A percentile compares a stretch with the other conserved stretches of the same genome.
phyloP scores from a whole-genome alignment of 1,139 yeast genomes.

The Schizosaccharomyces versatilis region DNA sequence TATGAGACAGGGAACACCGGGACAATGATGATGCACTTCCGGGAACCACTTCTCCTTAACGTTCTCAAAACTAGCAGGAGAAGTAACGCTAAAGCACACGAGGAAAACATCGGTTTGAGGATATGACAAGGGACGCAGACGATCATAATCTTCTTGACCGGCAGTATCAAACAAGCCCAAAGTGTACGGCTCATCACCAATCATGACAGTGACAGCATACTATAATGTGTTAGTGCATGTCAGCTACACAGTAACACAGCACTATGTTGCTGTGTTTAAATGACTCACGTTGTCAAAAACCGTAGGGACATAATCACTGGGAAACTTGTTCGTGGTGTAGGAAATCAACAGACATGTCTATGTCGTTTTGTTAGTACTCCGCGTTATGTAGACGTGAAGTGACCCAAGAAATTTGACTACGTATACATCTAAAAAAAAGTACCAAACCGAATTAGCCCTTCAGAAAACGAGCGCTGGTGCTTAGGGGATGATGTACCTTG shows the following conservation, averaged over 20 bases:
- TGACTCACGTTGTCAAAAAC: slow-evolving; percentile 20
- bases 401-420: neutral
- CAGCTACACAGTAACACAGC: neutral
- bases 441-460: neutral
- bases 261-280: neutral
- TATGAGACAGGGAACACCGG: slow-evolving; percentile 86
- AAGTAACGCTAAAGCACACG: slow-evolving; percentile 82
- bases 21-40: slow-evolving; percentile 93
- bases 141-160: slow-evolving; percentile 95
- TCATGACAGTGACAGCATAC: slow-evolving; percentile 93
- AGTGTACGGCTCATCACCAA: slow-evolving; percentile 94
- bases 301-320: slow-evolving; percentile 75
- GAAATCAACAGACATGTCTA: slow-evolving; percentile 74
- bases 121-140: slow-evolving; percentile 85
- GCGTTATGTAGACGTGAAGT: neutral
- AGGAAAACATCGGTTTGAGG: slow-evolving; percentile 93
- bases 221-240: slow-evolving; percentile 15
- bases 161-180: slow-evolving; percentile 93
- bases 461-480: neutral
- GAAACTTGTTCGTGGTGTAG: slow-evolving; percentile 68
- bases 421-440: neutral
- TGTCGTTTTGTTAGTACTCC: neutral
- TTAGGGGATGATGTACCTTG: neutral
- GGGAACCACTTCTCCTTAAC: slow-evolving; percentile 97
- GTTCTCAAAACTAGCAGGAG: slow-evolving; percentile 95